Base-by-base conservation (phyloP, 2,329 filamentous ascomycete species). In the Pezicula neosporulosa region DNA sequence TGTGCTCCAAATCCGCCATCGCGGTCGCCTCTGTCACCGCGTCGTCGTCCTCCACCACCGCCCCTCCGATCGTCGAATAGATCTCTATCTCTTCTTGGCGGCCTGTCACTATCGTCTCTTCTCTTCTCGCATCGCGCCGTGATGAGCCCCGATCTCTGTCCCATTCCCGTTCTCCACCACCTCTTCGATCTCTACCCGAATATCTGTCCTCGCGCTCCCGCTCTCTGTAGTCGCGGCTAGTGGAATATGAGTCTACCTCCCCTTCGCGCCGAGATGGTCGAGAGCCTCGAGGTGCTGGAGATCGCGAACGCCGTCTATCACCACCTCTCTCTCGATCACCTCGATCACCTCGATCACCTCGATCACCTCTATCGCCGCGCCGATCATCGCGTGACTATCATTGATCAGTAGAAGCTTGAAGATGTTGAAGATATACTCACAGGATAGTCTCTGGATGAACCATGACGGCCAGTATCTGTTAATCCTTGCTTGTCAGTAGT, bases 161-260 rank as follows among this genome's bases (percentile, higher is more conserved):
- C 85, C 87, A 90, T 58, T 88, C 87, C 57, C 87, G 80, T n/a
- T 90, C 87, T 49, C 85, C 82, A 51, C 82, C 77, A 36, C 69
- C 70, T 48, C 80, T 71, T 53, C 83, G 75, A 52, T 84, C 81
- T 56, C 87, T 81, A 33, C 86, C 86, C 36, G 83, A 83, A 68
- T 97, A 97, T 66, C 92, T 82, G 62, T 97, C 93, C 71, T 97
- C 93, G 56, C 93, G 88, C 74, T 97, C 93, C 56, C 93, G 81
- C 68, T 96, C 93, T 67, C 93, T 84, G 70, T 96, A 95, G 73
- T 87, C 92, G 61, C 93, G 87, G 71, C 91, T 96, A 6, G 89
- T 91, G 18, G 92, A 96, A 73, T 97, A 97, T 51, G 89, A 85
- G 71, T 97, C 91, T 69, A 83, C 80, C 61, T 89, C 86, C 50